These are phyloP conservation scores for Plasmodium chabaudi DNA, from an alignment of 169 alveolate genomes.

Conservation along the genomic window DNA sequence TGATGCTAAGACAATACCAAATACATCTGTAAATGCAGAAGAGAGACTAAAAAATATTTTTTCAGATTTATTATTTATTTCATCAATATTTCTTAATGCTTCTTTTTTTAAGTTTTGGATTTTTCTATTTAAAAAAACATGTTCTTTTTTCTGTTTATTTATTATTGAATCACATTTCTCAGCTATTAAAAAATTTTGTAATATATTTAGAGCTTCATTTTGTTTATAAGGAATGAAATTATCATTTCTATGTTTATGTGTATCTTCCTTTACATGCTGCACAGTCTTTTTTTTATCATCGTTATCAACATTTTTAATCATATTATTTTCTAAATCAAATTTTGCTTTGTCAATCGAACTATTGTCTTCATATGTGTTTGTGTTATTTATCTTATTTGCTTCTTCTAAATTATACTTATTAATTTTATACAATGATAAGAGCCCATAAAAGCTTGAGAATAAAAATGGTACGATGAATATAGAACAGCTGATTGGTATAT, in stretches of 20 bases:
- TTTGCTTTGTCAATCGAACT: neutral
- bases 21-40: conserved; percentile 70
- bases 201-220: conserved; percentile 36
- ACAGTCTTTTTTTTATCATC: neutral
- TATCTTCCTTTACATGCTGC: neutral
- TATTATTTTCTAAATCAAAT: conserved; percentile 1
- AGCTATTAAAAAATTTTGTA: conserved; percentile 51
- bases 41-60: conserved; percentile 72
- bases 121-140: conserved; percentile 53
- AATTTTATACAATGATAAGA: conserved; percentile 58
- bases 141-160: conserved; percentile 50
- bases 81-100: conserved; percentile 38
- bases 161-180: conserved; percentile 54
- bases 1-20: conserved; percentile 54
- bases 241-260: neutral
- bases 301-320: neutral
- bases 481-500: conserved; percentile 61
- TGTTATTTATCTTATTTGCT: neutral
- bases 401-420: conserved; percentile 4
- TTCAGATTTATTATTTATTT: conserved; percentile 48
- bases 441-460: conserved; percentile 48
- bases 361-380: neutral
- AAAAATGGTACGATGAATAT: conserved; percentile 48
- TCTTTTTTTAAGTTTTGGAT: conserved; percentile 60
- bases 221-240: neutral